phyloP scores from a whole-genome alignment of 495 filamentous ascomycete species.

The Penicillium subrubescens region DNA sequence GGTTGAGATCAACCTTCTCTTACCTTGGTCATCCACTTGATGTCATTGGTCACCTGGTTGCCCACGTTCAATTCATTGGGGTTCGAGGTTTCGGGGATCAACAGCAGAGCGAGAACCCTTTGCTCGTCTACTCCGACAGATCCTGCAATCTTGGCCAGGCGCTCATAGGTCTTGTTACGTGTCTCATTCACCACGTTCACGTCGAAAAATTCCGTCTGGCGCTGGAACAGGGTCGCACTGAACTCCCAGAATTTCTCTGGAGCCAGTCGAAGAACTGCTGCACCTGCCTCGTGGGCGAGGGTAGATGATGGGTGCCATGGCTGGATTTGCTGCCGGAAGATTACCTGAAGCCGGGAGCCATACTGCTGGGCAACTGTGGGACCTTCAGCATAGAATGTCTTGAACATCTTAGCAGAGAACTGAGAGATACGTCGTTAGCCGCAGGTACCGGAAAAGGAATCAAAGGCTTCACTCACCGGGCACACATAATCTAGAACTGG shows the following conservation, averaged over 20 bases:
- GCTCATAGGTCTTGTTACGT: constrained; percentile 80
- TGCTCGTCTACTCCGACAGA: constrained; percentile 67
- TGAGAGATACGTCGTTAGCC: constrained; percentile 9
- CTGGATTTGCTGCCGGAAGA: constrained; percentile 91
- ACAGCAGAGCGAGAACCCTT: constrained; percentile 64
- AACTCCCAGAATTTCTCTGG: constrained; percentile 78
- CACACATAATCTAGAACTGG: constrained; percentile 83
- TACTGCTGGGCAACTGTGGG: constrained; percentile 60
- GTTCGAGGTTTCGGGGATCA: constrained; percentile 62
- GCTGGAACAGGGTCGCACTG: constrained; percentile 68
- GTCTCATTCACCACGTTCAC: constrained; percentile 77
- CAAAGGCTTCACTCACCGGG: constrained; percentile 51
- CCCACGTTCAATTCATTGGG: constrained; percentile 72
- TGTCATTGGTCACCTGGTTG: constrained; percentile 76
- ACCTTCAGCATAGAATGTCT: constrained; percentile 64
- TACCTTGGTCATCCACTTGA: constrained; percentile 83
- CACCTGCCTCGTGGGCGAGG: constrained; percentile 81
- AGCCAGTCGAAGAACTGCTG: constrained; percentile 69
- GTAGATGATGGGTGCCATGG: constrained; percentile 95
- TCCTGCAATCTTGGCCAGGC: constrained; percentile 69
- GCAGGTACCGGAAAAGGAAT: not conserved
- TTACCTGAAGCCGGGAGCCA: constrained; percentile 60
- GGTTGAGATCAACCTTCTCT: constrained; percentile 9
- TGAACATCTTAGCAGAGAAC: constrained; percentile 72
- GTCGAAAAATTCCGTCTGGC: constrained; percentile 77